Evolutionary conservation across 176 grass and related monocot genomes (phyloP), one percentile per base, ranked within the genome.

Genomic region (Dactylis glomerata): DNA sequence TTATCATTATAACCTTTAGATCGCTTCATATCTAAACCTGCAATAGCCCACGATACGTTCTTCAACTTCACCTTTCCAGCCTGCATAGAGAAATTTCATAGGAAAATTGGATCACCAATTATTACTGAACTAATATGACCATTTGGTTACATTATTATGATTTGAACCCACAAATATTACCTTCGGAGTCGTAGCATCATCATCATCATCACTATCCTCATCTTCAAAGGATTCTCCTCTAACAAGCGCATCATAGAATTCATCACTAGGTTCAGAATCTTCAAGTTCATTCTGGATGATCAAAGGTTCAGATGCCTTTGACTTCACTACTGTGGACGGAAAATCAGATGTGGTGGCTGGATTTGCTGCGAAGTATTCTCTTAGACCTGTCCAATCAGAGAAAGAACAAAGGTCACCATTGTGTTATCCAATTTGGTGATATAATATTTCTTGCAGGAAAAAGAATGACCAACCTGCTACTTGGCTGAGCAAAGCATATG

Each of bases 21-120:
- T 85, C 51, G 73, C 71, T 88, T 95, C 55, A 95, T 42, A 89
- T 91, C 85, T 69, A 98, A 90, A 83, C 88, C 47, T 57, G 94
- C 85, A 70, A 98, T 95, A 83, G 92, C 96, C 96, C 96, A 98
- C 75, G 91, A 90, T 37, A 98, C 89, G 82, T 98, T 98, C 87
- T 87, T 98, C 85, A 95, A 87, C 89, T 93, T 98, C 82, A 95
- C 23, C 82, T 89, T 98, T 88, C 80, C 87, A 85, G 45, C 61
- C 96, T 98, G 82, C 81, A 87, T 28, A 67, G 20, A 67, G 20
- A 77, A 74, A 87, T 81, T 73, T 69, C 5, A 64, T n/a, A 30
- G 78, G 40, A 34, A 81, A 75, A 73, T 41, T 75, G 50, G 31
- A 75, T 80, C 36, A 77, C 14, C 49, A 47, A 47, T 84, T 75